phyloP scores from a whole-genome alignment of 352 stramenopile genomes.

The Blastocystis sp. region DNA sequence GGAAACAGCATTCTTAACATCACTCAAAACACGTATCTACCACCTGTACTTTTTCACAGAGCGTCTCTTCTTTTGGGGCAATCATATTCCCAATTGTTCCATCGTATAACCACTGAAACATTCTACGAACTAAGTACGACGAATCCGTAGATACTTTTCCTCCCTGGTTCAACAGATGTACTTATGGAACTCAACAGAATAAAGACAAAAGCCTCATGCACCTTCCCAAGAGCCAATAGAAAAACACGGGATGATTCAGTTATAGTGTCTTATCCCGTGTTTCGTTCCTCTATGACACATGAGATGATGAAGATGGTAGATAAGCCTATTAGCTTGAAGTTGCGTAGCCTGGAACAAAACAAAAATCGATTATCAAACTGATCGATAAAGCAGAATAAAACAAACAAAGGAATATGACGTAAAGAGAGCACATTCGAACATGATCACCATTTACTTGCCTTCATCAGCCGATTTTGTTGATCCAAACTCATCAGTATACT shows the following conservation, averaged over 20 bases:
- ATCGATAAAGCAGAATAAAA: not conserved
- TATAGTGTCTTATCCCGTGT: not conserved
- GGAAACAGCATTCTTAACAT: slow-evolving; percentile 19
- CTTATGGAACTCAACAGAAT: too few relatives aligned
- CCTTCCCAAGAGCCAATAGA: not conserved
- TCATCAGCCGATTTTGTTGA: not conserved
- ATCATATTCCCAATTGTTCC: slow-evolving; percentile 61
- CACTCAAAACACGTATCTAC: not conserved
- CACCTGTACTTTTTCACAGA: slow-evolving; percentile 44
- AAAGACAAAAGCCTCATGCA: too few relatives aligned
- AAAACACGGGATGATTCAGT: not conserved
- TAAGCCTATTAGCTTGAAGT: too few relatives aligned
- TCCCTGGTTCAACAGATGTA: too few relatives aligned
- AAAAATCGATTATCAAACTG: not conserved
- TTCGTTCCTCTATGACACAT: too few relatives aligned
- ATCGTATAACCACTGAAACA: slow-evolving; percentile 65
- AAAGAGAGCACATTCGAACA: not conserved
- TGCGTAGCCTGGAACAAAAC: too few relatives aligned
- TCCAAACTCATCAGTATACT: slow-evolving; percentile 55
- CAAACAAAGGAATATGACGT: not conserved
- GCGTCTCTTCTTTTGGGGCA: slow-evolving; percentile 30
- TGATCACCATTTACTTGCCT: not conserved
- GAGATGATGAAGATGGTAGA: too few relatives aligned
- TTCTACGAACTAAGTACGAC: not conserved
- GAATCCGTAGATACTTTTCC: too few relatives aligned